These are phyloP conservation scores for Umbelopsis ramanniana DNA, from an alignment of 192 early-diverging fungal species.

Conservation along the genomic window DNA sequence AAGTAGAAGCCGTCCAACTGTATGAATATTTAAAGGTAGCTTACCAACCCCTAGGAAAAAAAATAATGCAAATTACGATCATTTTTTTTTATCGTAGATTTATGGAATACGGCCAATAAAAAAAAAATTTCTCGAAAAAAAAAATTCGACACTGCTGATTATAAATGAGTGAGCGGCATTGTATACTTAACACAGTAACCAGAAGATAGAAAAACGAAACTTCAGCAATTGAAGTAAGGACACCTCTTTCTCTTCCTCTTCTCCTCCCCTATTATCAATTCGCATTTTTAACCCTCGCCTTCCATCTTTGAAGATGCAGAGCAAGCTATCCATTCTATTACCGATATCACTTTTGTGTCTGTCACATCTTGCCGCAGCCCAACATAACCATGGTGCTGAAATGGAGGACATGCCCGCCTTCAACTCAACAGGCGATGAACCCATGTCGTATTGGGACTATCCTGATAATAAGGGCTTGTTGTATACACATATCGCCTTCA, in stretches of 20 bases:
- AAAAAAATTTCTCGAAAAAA: neutral
- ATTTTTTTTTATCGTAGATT: neutral
- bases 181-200: neutral
- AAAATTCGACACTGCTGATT: neutral
- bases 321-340: neutral
- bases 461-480: slow-evolving; percentile 35
- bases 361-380: slow-evolving; percentile 22
- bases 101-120: neutral
- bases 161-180: neutral
- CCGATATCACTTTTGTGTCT: neutral
- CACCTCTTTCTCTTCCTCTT: neutral
- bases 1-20: too few species aligned
- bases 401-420: slow-evolving; percentile 31
- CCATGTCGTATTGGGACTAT: slow-evolving; percentile 38
- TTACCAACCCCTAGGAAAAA: too few species aligned
- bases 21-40: too few species aligned
- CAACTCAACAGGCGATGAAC: slow-evolving; percentile 38
- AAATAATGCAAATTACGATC: neutral
- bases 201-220: neutral
- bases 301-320: slow-evolving; percentile 1
- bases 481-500: slow-evolving; percentile 37
- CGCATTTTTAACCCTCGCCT: neutral
- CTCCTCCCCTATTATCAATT: neutral
- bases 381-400: slow-evolving; percentile 23
- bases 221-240: neutral